Evolutionary conservation across 345 rosid genomes (phyloP), one percentile per base, ranked within the genome.

Genomic region (Eucalyptus microcorys): DNA sequence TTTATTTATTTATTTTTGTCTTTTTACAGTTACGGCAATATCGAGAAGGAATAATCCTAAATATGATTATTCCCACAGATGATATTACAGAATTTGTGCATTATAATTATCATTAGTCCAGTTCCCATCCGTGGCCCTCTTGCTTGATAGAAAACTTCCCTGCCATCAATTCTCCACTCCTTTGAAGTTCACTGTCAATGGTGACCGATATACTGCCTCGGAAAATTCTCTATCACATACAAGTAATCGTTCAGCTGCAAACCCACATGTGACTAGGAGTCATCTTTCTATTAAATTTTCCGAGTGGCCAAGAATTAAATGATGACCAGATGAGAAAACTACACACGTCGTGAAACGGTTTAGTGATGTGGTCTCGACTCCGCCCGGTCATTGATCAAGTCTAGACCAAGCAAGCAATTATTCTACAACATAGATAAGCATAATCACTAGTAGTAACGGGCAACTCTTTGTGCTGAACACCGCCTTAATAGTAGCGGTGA

Each of bases 291-390:
- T 61, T 27, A 27, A 61, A 61, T 61, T 61, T 61, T 30, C 34
- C 4, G 4, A 27, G 34, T 27, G 32, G 27, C 68, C 32, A 61
- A 61, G 68, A 27, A 30, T 6, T 27, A 61, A 61, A 61, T 6
- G 32, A 13, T 30, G 68, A 61, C 14, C 16, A 2, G 16, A 61
- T 12, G 4, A 6, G 68, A 61, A 61, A 61, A 61, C 16, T 61
- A 61, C 16, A 0, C 5, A 7, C 17, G 8, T 6, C 34, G 0
- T 5, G 34, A 14, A 61, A 30, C 1, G 5, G 9, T 14, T 14
- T 61, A 14, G 14, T 61, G 32, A 4, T 61, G 71, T 30, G 71
- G 34, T 30, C 71, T 30, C 4, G 30, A 14, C 9, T 61, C 5
- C 0, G 9, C 34, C 71, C 34, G 5, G 8, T 30, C 71, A 61